Base-by-base conservation (phyloP, 129 eudicot genomes). In the Pseudognaphalium luteoalbum region DNA sequence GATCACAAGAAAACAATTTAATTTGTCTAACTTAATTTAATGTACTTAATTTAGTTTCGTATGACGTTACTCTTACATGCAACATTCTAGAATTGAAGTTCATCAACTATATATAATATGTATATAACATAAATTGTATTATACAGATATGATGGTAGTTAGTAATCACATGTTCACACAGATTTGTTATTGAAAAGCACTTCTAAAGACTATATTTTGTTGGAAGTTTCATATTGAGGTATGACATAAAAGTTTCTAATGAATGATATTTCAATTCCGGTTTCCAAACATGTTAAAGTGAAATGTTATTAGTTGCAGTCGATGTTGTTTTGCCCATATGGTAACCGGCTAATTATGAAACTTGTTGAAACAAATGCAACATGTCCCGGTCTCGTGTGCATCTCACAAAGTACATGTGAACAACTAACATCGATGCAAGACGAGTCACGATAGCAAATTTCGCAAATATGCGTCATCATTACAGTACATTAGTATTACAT, bases 31-130 rank as follows among this genome's bases (percentile, higher is more conserved):
- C 28, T 25, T 25, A 25, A 25, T 25, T 25, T 25, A 0, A 25
- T 25, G 0, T 25, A 25, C 28, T 25, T 25, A 25, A 25, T 25
- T 25, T 30, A 4, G 35, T 37, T 54, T 52, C 19, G 33, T 54
- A 67, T 68, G 60, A 68, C 35, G 67, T 37, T 32, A 61, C 51
- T 37, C 74, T 30, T 65, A 50, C 34, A 7, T 56, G 61, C 47
- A 58, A 28, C 81, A 68, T 68, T 77, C 75, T 28, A 77, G 60
- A 56, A n/a, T n/a, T n/a, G n/a, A n/a, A 37, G 15, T 19, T 65
- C 58, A 32, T 39, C 44, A 39, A 1, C 7, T 39, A 39, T 7
- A n/a, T n/a, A n/a, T n/a, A n/a, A n/a, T 2, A 4, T 32, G 34
- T 32, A 12, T 0, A 39, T 8, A 39, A 39, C 2, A 8, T 39